A percentile compares a stretch with the other conserved stretches of the same genome.
These are phyloP conservation scores for Globomyces sp. DNA, from an alignment of 371 early-diverging fungal genomes.

Conservation along the genomic window DNA sequence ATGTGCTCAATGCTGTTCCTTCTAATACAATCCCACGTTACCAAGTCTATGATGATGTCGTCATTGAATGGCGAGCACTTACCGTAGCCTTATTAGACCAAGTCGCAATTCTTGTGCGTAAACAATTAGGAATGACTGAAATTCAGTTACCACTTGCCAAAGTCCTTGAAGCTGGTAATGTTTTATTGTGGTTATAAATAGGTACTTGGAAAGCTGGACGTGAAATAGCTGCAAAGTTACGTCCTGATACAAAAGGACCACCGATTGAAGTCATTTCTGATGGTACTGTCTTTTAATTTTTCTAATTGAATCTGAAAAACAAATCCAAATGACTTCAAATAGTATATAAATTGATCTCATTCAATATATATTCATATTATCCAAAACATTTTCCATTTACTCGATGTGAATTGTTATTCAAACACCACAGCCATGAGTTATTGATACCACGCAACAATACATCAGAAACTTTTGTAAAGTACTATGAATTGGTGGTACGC, in stretches of 20 bases:
- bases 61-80: slow-evolving; percentile 92
- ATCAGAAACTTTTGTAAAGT: too few relatives aligned
- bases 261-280: slow-evolving; percentile 83
- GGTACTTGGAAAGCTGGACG: slow-evolving; percentile 73
- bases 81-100: slow-evolving; percentile 81
- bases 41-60: slow-evolving; percentile 73
- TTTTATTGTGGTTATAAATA: slow-evolving; percentile 2
- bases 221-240: slow-evolving; percentile 74
- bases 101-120: slow-evolving; percentile 66
- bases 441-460: too few relatives aligned
- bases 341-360: too few relatives aligned
- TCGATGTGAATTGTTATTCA: too few relatives aligned
- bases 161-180: slow-evolving; percentile 80
- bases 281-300: slow-evolving; percentile 67
- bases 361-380: too few relatives aligned
- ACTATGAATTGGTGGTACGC: too few relatives aligned
- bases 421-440: too few relatives aligned
- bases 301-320: too few relatives aligned
- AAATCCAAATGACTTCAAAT: too few relatives aligned
- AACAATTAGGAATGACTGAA: slow-evolving; percentile 53
- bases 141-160: slow-evolving; percentile 71
- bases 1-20: slow-evolving; percentile 12
- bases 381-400: too few relatives aligned
- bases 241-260: slow-evolving; percentile 78
- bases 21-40: slow-evolving; percentile 62